Evolutionary conservation across 192 early-diverging fungal genomes (phyloP).

Genomic region (Mortierella hygrophila): DNA sequence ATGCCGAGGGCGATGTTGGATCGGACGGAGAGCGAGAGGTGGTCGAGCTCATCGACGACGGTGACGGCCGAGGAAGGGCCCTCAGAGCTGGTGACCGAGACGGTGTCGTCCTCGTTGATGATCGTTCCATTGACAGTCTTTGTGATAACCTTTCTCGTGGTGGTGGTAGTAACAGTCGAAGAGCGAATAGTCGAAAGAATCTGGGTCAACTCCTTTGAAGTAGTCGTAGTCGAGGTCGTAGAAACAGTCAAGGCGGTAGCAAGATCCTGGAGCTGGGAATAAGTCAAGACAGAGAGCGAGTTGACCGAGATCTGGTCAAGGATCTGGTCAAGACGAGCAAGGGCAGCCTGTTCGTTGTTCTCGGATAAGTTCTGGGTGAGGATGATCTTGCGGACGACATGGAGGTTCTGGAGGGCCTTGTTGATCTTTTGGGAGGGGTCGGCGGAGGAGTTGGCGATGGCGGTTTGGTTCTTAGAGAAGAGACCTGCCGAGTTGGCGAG

Average conservation of each 20-base stretch:
- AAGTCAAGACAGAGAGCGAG: slow-evolving; percentile 26
- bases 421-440: slow-evolving; percentile 37
- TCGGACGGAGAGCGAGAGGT: slow-evolving; percentile 47
- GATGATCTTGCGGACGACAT: slow-evolving; percentile 47
- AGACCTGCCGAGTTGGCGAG: slow-evolving; percentile 51
- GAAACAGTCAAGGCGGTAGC: slow-evolving; percentile 28
- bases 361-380: slow-evolving; percentile 44
- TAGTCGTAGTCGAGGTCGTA: not conserved
- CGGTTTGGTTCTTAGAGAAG: slow-evolving; percentile 18
- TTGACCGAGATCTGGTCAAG: slow-evolving; percentile 53
- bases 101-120: slow-evolving; percentile 29
- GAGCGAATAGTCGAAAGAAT: slow-evolving; percentile 34
- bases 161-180: slow-evolving; percentile 22
- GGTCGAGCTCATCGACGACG: slow-evolving; percentile 46
- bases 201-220: slow-evolving; percentile 28
- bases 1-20: slow-evolving; percentile 53
- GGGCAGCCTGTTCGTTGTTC: slow-evolving; percentile 36
- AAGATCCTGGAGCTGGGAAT: slow-evolving; percentile 36
- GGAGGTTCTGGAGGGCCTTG: slow-evolving; percentile 42
- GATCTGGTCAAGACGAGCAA: slow-evolving; percentile 41
- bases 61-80: slow-evolving; percentile 52
- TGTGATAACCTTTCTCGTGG: slow-evolving; percentile 14
- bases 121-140: not conserved
- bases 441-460: not conserved
- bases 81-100: slow-evolving; percentile 39